Evolutionary conservation across 202 grass and related monocot species (phyloP).

Genomic region (Cymbopogon flexuosus): DNA sequence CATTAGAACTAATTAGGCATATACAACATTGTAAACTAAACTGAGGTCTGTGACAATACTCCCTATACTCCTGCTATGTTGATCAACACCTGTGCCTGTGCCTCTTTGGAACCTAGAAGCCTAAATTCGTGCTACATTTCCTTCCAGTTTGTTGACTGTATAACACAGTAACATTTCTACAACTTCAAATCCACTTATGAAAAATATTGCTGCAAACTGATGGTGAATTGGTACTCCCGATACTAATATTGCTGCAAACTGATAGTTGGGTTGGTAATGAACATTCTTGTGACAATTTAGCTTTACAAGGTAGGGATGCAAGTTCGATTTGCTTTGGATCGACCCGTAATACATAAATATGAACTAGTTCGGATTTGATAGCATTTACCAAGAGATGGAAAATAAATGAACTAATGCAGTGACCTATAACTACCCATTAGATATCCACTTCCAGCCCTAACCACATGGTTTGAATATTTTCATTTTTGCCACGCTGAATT

Average conservation of each 20-base stretch:
- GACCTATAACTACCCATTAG: neutral
- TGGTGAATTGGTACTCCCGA: neutral
- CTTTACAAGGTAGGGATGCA: neutral
- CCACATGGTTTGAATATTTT: neutral
- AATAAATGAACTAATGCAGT: neutral
- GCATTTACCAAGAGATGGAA: neutral
- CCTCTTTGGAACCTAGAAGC: neutral
- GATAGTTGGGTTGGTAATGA: neutral
- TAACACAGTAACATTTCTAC: neutral
- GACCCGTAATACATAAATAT: neutral
- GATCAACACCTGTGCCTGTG: neutral
- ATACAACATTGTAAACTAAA: neutral
- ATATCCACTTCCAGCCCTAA: neutral
- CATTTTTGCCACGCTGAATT: neutral
- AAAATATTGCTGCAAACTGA: neutral
- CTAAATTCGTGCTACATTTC: neutral
- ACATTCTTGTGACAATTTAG: neutral
- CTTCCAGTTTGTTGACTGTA: neutral
- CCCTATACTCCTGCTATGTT: neutral
- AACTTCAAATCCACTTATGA: neutral
- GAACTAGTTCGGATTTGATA: neutral
- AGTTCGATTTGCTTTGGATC: neutral
- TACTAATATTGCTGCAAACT: neutral
- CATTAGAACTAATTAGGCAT: slow-evolving; percentile 4
- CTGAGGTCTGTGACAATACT: neutral